Conservation (phyloP, 164 flowering plant genomes). For the Taxillus chinensis region DNA sequence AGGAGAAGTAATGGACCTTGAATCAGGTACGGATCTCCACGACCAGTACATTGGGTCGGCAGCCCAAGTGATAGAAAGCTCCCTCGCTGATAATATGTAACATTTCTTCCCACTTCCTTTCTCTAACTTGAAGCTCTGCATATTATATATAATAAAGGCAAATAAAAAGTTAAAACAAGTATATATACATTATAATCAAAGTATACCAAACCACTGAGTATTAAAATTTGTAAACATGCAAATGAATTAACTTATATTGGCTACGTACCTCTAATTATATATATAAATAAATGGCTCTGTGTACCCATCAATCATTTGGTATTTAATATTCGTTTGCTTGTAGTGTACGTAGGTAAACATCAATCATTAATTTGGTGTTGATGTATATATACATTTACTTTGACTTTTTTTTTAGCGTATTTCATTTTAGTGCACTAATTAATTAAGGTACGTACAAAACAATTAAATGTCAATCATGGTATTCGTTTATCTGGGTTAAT, state of each 20-base stretch:
- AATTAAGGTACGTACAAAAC: too few relatives aligned
- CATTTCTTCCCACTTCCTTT: slow-evolving; percentile 25
- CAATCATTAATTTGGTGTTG: too few relatives aligned
- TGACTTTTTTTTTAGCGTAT: too few relatives aligned
- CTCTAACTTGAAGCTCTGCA: slow-evolving; percentile 32
- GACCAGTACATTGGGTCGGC: slow-evolving; percentile 33
- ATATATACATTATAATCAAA: neutral
- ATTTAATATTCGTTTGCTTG: too few relatives aligned
- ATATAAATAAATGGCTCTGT: too few relatives aligned
- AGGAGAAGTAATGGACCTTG: slow-evolving; percentile 23
- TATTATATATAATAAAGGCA: neutral
- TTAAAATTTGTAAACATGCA: neutral
- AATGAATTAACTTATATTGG: neutral
- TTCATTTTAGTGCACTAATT: too few relatives aligned
- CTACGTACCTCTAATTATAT: neutral
- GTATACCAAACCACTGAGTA: neutral
- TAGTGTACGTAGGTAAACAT: too few relatives aligned
- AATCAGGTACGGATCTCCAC: slow-evolving; percentile 28
- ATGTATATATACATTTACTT: too few relatives aligned
- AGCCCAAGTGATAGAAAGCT: slow-evolving; percentile 35
- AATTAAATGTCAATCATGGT: too few relatives aligned
- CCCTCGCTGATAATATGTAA: slow-evolving; percentile 35
- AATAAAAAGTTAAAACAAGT: neutral
- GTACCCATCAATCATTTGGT: too few relatives aligned
- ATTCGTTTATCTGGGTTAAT: too few relatives aligned